phyloP scores from a whole-genome alignment of 257 asterid species.

The Asclepias syriaca region DNA sequence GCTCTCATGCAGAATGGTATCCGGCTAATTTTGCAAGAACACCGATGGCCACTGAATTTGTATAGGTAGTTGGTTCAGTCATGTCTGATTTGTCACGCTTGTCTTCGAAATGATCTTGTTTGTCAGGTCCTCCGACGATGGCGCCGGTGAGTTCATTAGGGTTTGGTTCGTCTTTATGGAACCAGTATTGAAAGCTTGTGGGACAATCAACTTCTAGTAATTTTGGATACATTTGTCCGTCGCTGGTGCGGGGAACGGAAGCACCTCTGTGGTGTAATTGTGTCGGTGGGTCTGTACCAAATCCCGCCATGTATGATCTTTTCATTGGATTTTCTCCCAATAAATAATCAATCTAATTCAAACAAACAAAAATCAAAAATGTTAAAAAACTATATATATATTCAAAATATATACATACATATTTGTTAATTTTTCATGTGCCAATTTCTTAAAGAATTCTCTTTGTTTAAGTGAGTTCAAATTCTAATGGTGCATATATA shows the following conservation, averaged over 20 bases:
- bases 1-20: conserved; percentile 23
- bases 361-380: too few relatives aligned
- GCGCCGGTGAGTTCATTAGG: conserved; percentile 83
- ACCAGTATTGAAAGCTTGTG: conserved; percentile 59
- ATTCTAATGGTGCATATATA: too few relatives aligned
- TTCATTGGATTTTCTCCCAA: conserved; percentile 59
- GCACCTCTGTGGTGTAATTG: conserved; percentile 93
- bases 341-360: conserved; percentile 54
- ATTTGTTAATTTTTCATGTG: too few relatives aligned
- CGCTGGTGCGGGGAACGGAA: conserved; percentile 43
- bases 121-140: conserved; percentile 79
- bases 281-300: conserved; percentile 61
- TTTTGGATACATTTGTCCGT: conserved; percentile 9
- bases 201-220: conserved; percentile 32
- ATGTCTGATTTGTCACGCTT: conserved; percentile 46
- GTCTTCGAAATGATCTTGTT: conserved; percentile 48
- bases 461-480: too few relatives aligned
- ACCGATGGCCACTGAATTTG: conserved; percentile 69
- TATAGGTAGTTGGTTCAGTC: conserved; percentile 77
- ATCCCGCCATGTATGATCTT: conserved; percentile 85
- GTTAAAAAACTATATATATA: too few relatives aligned
- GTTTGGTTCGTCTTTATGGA: conserved; percentile 38
- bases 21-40: conserved; percentile 68
- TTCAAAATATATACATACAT: too few relatives aligned
- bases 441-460: too few relatives aligned